Base-by-base conservation (phyloP, 116 monocot genomes). In the Zostera marina region DNA sequence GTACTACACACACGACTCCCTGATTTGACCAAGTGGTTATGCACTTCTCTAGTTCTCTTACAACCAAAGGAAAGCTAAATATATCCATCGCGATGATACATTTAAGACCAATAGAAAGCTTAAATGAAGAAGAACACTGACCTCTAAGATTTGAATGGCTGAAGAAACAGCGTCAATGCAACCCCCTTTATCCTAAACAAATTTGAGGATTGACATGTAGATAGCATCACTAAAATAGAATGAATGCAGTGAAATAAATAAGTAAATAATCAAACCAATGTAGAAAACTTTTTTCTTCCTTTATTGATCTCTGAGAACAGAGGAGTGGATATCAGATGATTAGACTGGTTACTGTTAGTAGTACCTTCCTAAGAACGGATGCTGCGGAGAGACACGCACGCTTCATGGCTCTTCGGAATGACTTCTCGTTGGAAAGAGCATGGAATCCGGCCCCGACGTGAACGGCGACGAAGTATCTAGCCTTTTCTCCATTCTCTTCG, bases 401-500 rank as follows among this genome's bases (percentile, higher is more conserved):
- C 67, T 78, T 88, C 75, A 96, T 88, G 58, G 66, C 80, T 55
- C 72, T 66, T 44, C 72, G 56, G 69, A 72, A 88, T 52, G 73
- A 68, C 46, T 66, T 76, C 59, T 96, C 94, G 73, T 82, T 96
- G 9, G 85, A 63, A 40, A 73, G 80, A 5, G 85, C 55, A 62
- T 96, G 94, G 74, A 77, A 96, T 20, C 94, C 94, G 1, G 85
- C 94, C 1, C 94, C 94, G 11, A 82, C 94, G 58, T 96, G 94
- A 22, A 96, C 88, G 0, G 88, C 88, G 5, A 96, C 72, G 72
- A 96, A 88, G 69, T 82, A 96, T 41, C 77, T 77, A 61, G 59
- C 60, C 45, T 68, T 72, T 44, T 49, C 66, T 43, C 63, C 74
- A 11, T 54, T 57, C 11, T 54, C 65, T 22, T 44, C 63, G 40